Base-by-base conservation (phyloP, 805 yeast species). In the Maudiozyma serrabonitensis region DNA sequence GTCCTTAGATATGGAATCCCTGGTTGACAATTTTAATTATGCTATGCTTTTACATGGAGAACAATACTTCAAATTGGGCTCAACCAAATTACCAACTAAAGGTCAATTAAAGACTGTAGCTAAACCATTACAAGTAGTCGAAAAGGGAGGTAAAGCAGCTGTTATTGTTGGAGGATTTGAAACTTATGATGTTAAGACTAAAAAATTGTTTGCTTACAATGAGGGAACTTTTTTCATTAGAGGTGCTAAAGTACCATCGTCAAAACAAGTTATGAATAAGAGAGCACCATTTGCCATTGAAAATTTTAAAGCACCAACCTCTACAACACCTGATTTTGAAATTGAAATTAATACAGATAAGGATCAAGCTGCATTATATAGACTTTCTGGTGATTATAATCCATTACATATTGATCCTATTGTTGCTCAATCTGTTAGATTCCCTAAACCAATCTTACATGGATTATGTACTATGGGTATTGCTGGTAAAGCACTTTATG, bases 391-490 rank as follows among this genome's bases (percentile, higher is more conserved):
- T 48, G 99, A 91, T 73, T 82, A 82, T 68, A 91, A 91, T 69
- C 99, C 99, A 52, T 76, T 91, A 59, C 99, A 90, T 72, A 83
- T 91, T 64, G 98, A 91, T 70, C 97, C 98, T 18, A 74, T 67
- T 31, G 84, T 90, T 69, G 97, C 98, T 15, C 79, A 82, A 54
- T 86, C 86, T 50, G 97, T 91, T 45, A 84, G 84, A 53, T 91
- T 91, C 67, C 81, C 80, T 45, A 71, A 73, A 49, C 99, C 99
- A 45, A 91, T 91, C 58, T 76, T 91, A 56, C 99, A 91, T 70
- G 99, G 99, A 41, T 76, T 91, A 69, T 85, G 95, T 61, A 77
- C 87, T 18, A 80, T 87, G 65, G 99, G 99, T 53, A 78, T 90
- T 51, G 71, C 86, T 41, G 84, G 83, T 31, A 87, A 90, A 66